Base-by-base conservation (phyloP, 2,329 filamentous ascomycete species). In the Lecanosticta acicola region DNA sequence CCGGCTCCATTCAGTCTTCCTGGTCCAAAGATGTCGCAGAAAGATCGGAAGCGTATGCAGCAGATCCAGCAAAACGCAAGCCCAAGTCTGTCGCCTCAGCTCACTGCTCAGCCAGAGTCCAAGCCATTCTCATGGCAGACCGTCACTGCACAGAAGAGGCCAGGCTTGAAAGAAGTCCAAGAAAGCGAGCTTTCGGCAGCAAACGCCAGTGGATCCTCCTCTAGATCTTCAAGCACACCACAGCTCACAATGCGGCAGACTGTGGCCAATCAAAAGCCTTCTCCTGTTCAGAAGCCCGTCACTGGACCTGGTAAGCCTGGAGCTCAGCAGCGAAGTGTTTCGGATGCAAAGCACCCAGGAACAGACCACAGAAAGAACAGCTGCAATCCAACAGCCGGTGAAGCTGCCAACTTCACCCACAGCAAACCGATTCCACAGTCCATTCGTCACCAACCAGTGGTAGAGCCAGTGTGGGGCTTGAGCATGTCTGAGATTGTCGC, bases 401-500 rank as follows among this genome's bases (percentile, higher is more conserved):
- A 26, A 45, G 20, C 41, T 38, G 20, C 65, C 35, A 33, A 41
- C 56, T 56, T 57, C 62, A 57, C 63, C 56, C 42, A 71, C 59
- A 51, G 58, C 53, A 63, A 60, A 39, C 61, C 65, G 11, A 58
- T 65, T 16, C 68, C 63, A 48, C 75, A 66, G 48, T 75, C 67
- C 39, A 73, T 73, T 46, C 70, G 68, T 26, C 75, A 76, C 56
- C 69, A 78, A 3, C 72, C 79, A 13, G 74, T 77, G 16, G 82
- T 80, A 44, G 84, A 87, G 44, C 76, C 79, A 1, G 74, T 76
- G 2, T 67, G 84, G 3, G 84, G 87, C 2, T 70, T 89, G 10
- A 89, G 84, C 26, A 84, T 98, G 70, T 80, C 83, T 13, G 88
- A 95, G 55, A 98, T 98, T 46, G 84, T 97, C 11, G 82, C 83